Conservation (phyloP, 129 eudicot genomes). For the Erigeron canadensis region DNA sequence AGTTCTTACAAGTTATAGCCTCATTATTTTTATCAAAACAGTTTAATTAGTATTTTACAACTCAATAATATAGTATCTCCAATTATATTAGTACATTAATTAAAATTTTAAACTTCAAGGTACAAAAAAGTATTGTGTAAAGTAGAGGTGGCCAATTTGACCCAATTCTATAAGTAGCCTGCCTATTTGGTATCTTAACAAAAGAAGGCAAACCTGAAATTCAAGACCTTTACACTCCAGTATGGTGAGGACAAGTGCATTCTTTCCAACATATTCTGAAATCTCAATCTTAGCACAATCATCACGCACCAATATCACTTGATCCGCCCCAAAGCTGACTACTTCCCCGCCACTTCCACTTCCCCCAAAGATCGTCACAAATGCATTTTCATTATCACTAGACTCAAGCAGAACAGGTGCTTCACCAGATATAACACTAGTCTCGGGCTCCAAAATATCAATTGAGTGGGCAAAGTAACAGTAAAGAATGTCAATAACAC, state of each 20-base stretch:
- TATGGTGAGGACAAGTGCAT: constrained; percentile 69
- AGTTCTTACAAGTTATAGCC: too few species aligned
- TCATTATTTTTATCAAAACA: too few species aligned
- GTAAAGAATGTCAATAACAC: constrained; percentile 59
- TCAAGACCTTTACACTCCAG: constrained; percentile 89
- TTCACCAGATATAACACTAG: constrained; percentile 66
- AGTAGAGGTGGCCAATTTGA: too few species aligned
- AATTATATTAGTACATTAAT: too few species aligned
- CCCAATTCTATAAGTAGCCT: too few species aligned
- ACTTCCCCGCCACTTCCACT: constrained; percentile 40
- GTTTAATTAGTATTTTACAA: too few species aligned
- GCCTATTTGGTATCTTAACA: too few species aligned
- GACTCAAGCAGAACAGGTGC: constrained; percentile 59
- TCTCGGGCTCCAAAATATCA: constrained; percentile 62
- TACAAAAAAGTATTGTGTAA: too few species aligned
- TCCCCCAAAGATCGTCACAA: constrained; percentile 55
- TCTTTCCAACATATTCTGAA: constrained; percentile 46
- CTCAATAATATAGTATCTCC: too few species aligned
- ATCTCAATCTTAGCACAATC: constrained; percentile 51
- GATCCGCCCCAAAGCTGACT: constrained; percentile 85
- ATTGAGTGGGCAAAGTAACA: constrained; percentile 60
- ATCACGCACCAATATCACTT: constrained; percentile 79
- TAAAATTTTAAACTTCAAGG: too few species aligned
- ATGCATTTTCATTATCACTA: constrained; percentile 48
- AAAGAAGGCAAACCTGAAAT: constrained; percentile 46